Conservation (phyloP, 192 early-diverging fungal species). For the Podila epigama region DNA sequence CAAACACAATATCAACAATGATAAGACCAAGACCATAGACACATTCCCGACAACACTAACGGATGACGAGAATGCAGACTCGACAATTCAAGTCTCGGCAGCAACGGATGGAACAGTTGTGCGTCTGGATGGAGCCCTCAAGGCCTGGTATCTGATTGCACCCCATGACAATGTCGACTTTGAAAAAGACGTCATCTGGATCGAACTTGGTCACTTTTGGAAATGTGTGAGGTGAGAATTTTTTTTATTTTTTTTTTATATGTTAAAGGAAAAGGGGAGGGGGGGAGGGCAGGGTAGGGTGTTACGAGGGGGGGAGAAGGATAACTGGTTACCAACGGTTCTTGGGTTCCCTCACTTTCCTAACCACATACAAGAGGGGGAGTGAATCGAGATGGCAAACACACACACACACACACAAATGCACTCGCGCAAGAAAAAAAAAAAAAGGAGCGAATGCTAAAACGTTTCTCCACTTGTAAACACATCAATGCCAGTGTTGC, state of each 20-base stretch:
- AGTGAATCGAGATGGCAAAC: too few relatives aligned
- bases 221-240: slow-evolving; percentile 31
- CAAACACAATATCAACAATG: not conserved
- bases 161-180: slow-evolving; percentile 22
- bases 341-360: too few relatives aligned
- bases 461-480: not conserved
- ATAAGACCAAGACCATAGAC: not conserved
- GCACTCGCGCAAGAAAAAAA: not conserved
- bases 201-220: slow-evolving; percentile 39
- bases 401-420: not conserved
- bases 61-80: slow-evolving; percentile 14
- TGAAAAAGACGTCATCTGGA: slow-evolving; percentile 41
- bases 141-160: slow-evolving; percentile 34
- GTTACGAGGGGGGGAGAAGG: not conserved
- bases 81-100: slow-evolving; percentile 32
- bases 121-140: slow-evolving; percentile 22
- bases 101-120: slow-evolving; percentile 41
- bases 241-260: not conserved
- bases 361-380: too few relatives aligned
- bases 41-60: not conserved
- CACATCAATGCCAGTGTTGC: slow-evolving; percentile 11
- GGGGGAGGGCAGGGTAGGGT: not conserved
- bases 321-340: too few relatives aligned
- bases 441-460: not conserved
- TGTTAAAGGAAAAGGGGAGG: not conserved